A percentile compares a stretch with the other conserved stretches of the same genome.
Evolutionary conservation across 768 basidiomycete species (phyloP).

Genomic region (Mycena chlorophos): DNA sequence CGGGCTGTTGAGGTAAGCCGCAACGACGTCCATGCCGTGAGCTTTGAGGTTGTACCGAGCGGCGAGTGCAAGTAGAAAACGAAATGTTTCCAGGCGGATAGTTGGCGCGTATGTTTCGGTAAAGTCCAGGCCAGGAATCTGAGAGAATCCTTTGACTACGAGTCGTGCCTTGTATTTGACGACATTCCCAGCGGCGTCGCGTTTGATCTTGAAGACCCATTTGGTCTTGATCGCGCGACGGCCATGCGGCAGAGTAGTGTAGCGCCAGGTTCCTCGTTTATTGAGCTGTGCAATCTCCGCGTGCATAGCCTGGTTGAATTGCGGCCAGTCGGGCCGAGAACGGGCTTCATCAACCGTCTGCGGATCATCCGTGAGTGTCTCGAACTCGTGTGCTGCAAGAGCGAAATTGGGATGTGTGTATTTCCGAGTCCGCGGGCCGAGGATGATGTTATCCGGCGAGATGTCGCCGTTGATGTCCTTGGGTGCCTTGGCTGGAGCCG

Average conservation of each 20-base stretch:
- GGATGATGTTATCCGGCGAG: constrained; percentile 1
- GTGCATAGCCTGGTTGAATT: constrained; percentile 17
- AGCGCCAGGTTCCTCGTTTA: constrained; percentile 17
- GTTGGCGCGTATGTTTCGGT: constrained; percentile 14
- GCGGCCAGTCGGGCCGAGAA: constrained; percentile 16
- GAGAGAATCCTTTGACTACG: constrained; percentile 26
- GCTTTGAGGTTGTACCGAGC: constrained; percentile 21
- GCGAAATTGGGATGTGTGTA: background rate
- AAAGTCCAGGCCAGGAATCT: constrained; percentile 25
- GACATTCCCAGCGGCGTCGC: constrained; percentile 27
- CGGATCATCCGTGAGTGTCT: background rate
- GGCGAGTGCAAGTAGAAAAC: constrained; percentile 26
- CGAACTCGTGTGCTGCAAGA: background rate
- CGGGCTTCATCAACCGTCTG: constrained; percentile 21
- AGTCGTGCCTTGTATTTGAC: constrained; percentile 26
- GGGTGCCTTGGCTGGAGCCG: background rate
- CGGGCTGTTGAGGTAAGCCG: constrained; percentile 28
- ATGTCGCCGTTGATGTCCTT: constrained; percentile 6
- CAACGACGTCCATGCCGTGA: constrained; percentile 26
- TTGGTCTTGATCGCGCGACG: constrained; percentile 10
- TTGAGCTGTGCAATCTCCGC: constrained; percentile 23
- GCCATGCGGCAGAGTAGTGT: constrained; percentile 11
- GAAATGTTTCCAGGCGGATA: constrained; percentile 18
- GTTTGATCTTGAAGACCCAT: constrained; percentile 32
- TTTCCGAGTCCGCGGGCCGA: background rate